Conservation (phyloP, 2,329 filamentous ascomycete genomes). For the Neonectria faginata region DNA sequence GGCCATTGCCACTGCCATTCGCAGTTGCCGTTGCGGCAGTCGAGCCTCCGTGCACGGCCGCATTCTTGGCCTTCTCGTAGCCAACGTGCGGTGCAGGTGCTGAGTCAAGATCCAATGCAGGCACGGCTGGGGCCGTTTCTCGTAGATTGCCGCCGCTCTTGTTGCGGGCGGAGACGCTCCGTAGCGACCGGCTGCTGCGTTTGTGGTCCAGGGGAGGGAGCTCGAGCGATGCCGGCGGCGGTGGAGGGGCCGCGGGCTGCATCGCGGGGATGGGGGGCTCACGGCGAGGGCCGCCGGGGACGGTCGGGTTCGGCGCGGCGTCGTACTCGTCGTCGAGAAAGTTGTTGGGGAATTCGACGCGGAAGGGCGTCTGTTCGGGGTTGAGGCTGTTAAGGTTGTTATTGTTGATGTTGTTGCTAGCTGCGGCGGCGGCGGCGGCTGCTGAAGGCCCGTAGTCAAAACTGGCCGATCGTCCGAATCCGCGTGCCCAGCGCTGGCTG, state of each 20-base stretch:
- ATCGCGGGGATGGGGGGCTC: conserved; percentile 49
- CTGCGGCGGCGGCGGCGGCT: conserved; percentile 38
- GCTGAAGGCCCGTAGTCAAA: conserved; percentile 73
- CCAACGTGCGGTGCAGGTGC: conserved; percentile 69
- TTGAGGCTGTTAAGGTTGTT: neutral
- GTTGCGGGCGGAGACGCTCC: conserved; percentile 57
- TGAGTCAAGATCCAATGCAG: conserved; percentile 59
- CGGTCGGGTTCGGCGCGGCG: conserved; percentile 85
- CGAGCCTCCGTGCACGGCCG: conserved; percentile 58
- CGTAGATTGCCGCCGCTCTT: conserved; percentile 39
- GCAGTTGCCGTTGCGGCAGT: conserved; percentile 60
- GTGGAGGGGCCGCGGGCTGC: conserved; percentile 52
- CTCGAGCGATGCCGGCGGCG: conserved; percentile 54
- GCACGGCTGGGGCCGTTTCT: conserved; percentile 48
- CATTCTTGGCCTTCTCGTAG: conserved; percentile 69
- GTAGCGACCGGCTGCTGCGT: conserved; percentile 68
- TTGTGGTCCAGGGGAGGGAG: conserved; percentile 62
- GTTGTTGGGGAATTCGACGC: conserved; percentile 61
- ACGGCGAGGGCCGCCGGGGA: conserved; percentile 81
- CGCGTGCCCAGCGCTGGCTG: conserved; percentile 68
- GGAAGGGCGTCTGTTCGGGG: conserved; percentile 53
- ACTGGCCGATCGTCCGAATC: conserved; percentile 74
- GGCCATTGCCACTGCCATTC: neutral
- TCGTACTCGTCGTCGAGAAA: conserved; percentile 72
- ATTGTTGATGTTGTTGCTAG: conserved; percentile 11